These are phyloP conservation scores for Vaccinium vitisidaea DNA, from an alignment of 148 eudicot genomes.

Conservation along the genomic window DNA sequence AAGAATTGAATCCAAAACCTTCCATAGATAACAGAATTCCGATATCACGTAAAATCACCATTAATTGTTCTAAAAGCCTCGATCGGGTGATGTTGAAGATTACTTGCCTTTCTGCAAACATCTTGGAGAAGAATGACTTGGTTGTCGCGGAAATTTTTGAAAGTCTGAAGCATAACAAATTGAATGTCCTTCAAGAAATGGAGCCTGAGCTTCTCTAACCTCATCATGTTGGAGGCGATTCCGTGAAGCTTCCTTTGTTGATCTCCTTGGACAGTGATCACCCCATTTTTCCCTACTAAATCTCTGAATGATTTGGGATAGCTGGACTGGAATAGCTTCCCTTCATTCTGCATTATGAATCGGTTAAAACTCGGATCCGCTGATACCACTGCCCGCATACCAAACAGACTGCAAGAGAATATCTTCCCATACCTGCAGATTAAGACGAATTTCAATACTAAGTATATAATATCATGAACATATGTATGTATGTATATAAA, in stretches of 20 bases:
- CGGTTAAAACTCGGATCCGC: conserved; percentile 48
- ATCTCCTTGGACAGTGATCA: conserved; percentile 53
- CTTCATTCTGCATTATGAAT: conserved; percentile 59
- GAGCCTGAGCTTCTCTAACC: conserved; percentile 45
- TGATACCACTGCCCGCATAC: conserved; percentile 53
- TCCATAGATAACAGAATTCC: not conserved
- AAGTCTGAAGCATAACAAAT: conserved; percentile 30
- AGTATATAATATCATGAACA: not conserved
- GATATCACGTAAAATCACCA: not conserved
- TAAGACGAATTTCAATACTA: not conserved
- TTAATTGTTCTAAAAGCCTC: not conserved
- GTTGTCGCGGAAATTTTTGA: conserved; percentile 27
- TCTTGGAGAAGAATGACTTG: conserved; percentile 47
- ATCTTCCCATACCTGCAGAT: conserved; percentile 47
- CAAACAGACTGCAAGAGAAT: conserved; percentile 51
- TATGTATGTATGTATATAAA: not conserved
- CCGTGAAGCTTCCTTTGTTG: conserved; percentile 52
- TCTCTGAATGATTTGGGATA: conserved; percentile 58
- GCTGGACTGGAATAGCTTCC: conserved; percentile 50
- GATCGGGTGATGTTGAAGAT: not conserved
- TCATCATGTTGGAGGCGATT: conserved; percentile 57
- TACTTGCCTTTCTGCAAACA: conserved; percentile 51
- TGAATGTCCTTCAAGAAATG: conserved; percentile 54
- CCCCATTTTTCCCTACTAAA: conserved; percentile 56
- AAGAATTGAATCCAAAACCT: not conserved